Evolutionary conservation across 2,329 filamentous ascomycete genomes (phyloP), one percentile per base, ranked within the genome.

Genomic region (Colletotrichum magnum): DNA sequence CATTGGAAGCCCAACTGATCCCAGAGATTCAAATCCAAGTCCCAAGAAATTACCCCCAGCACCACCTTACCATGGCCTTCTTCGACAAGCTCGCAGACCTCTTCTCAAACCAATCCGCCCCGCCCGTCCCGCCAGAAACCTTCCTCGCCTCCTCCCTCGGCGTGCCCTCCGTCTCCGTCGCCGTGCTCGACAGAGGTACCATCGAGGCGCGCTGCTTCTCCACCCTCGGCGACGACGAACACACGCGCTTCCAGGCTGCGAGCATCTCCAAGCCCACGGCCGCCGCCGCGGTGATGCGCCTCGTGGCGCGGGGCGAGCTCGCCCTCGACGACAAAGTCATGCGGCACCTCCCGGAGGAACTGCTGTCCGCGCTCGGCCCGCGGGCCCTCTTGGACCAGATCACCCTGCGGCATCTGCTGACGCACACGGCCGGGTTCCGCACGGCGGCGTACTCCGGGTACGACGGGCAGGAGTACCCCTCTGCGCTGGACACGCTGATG

Each of bases 151-250:
- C 64, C 5, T 36, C 59, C 5, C 47, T 58, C 0, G 51, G 64
- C 21, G 48, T 45, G 5, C 64, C 58, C 15, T 67, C 64, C 6
- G 64, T 67, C 28, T 67, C 64, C 12, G 16, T 67, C 45, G 64
- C 58, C 5, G 64, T 67, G 1, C 51, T 67, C 5, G 64, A 67
- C 45, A 41, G 56, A 15, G 64, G 58, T 15, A 13, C 16, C 0
- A 63, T 67, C 18, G 58, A 67, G 3, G 50, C 50, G n/a, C 41
- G 58, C n/a, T 67, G 64, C 16, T 67, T 67, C 39, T 67, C 64
- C 4, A 57, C 28, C 6, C 16, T 67, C 10, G 64, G 58, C 4
- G 43, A 63, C 16, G 43, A 67, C 16, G 47, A 50, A 2, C 43
- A 45, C 9, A 63, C 64, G 4, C 58, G 32, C 26, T 67, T 67